Evolutionary conservation across 805 yeast genomes (phyloP).

Genomic region (Kurtzmaniella fragi): DNA sequence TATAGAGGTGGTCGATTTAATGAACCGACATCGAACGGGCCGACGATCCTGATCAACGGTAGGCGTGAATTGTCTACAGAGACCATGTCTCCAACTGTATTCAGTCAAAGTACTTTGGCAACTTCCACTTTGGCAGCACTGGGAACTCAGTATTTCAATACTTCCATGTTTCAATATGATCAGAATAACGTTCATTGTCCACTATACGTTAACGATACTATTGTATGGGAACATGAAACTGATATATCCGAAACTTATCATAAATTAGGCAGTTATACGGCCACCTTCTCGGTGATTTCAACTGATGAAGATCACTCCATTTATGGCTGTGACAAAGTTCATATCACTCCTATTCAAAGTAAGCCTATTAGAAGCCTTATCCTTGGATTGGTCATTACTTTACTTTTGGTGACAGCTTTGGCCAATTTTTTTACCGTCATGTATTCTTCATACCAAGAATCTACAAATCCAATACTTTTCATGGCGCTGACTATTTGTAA

Average conservation of each 20-base stretch:
- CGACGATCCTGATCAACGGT: background rate
- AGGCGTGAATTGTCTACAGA: background rate
- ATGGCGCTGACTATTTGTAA: conserved; percentile 57
- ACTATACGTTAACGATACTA: conserved; percentile 30
- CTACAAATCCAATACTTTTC: conserved; percentile 47
- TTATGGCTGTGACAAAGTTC: conserved; percentile 45
- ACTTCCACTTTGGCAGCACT: background rate
- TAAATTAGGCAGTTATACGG: conserved; percentile 42
- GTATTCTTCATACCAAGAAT: conserved; percentile 55
- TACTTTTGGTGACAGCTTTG: conserved; percentile 36
- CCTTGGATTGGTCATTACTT: conserved; percentile 31
- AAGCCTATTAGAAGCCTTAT: conserved; percentile 27
- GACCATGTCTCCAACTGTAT: background rate
- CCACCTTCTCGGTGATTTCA: conserved; percentile 36
- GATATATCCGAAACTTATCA: conserved; percentile 34
- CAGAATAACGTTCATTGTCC: conserved; percentile 30
- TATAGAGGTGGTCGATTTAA: conserved; percentile 22
- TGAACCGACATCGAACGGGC: background rate
- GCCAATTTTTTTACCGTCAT: conserved; percentile 38
- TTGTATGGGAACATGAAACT: conserved; percentile 33
- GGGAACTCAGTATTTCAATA: background rate
- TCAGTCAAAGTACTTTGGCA: background rate
- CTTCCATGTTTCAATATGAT: conserved; percentile 8
- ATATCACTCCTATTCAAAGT: conserved; percentile 44
- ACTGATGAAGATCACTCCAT: conserved; percentile 29